Evolutionary conservation across 345 rosid species (phyloP).

Genomic region (Gossypium turneri): DNA sequence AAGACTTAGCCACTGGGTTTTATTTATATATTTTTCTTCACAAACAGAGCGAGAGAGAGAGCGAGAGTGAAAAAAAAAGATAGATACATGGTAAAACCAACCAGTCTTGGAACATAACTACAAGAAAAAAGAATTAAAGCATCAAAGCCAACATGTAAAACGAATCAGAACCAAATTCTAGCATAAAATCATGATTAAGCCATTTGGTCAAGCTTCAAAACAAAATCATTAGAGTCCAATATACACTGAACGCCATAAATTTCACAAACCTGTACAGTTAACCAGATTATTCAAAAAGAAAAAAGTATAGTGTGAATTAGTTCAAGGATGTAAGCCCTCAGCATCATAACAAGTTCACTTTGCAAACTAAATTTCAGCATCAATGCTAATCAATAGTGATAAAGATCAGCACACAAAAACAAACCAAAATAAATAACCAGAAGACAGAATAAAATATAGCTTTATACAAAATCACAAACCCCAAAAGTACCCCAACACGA

Average conservation of each 20-base stretch:
- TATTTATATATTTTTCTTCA: no score
- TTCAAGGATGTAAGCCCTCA: neutral
- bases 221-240: neutral
- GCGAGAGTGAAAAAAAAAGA: no score
- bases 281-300: neutral
- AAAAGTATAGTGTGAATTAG: neutral
- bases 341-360: neutral
- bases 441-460: slow-evolving; percentile 5
- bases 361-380: slow-evolving; percentile 19
- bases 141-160: slow-evolving; percentile 13
- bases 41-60: no score
- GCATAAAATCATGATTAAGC: neutral
- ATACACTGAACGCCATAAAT: neutral
- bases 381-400: slow-evolving; percentile 7
- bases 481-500: slow-evolving; percentile 9
- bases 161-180: neutral
- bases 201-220: neutral
- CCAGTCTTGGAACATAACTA: neutral
- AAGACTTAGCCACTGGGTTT: no score
- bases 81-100: neutral
- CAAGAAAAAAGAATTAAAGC: neutral
- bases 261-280: neutral
- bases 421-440: neutral
- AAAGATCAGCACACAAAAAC: neutral
- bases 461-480: slow-evolving; percentile 10